Evolutionary conservation across 164 flowering plant species (phyloP), one percentile per base, ranked within the genome.

Genomic region (Hamamelis virginiana): DNA sequence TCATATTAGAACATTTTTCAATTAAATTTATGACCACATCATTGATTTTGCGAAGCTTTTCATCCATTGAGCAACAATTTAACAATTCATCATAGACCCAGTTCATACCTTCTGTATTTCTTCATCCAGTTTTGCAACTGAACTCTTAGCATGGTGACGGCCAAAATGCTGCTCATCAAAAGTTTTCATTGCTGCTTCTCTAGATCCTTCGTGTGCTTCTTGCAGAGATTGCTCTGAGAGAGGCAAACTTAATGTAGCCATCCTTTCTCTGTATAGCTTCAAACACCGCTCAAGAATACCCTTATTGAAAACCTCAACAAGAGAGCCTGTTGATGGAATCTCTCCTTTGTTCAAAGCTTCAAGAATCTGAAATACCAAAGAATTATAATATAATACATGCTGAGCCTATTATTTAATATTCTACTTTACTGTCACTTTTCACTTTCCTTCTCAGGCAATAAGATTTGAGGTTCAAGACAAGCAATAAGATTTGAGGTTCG

Each of bases 341-440:
- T 96, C 98, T 73, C 99, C 99, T 82, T 96, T 93, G 75, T 96
- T 96, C 70, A 96, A 84, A 50, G 99, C 99, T 64, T 93, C 99
- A 59, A 96, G 89, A 72, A 96, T 96, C 99, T 96, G 86, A 67
- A 74, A 52, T 16, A 53, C 16, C 21, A 53, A 57, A n/a, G 10
- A 6, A 55, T 19, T 38, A 66, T 22, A 33, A 2, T 33, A 33
- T 33, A 33, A 33, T 2, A 33, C 41, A 33, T 33, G 41, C 41
- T 33, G 6, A 33, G 4, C 6, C 41, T 6, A 33, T 2, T 6
- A 33, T 33, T 33, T 33, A 33, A 33, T 33, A 33, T 33, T 33
- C 41, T 33, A 33, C 41, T 50, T 50, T 50, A 50, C 15, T 50
- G 13, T 50, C 41, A 2, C 41, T 33, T 33, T 33, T 33, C 41